Percentiles rank a stretch among this genome's conserved stretches.
These are phyloP conservation scores for Gymnopilus junonius DNA, from an alignment of 768 basidiomycete genomes.

Conservation along the genomic window DNA sequence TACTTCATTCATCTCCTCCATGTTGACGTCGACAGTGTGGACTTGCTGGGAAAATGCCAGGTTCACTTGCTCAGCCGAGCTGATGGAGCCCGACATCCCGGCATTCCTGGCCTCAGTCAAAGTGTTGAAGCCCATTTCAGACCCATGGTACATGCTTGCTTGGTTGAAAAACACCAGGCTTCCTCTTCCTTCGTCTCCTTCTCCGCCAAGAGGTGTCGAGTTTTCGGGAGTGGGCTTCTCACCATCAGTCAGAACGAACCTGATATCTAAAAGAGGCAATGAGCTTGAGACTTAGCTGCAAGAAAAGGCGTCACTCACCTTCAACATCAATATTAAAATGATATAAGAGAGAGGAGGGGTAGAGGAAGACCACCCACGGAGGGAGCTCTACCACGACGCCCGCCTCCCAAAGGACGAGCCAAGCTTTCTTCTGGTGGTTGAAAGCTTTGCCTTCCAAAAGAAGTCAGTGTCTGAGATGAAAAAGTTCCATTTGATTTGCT, in stretches of 20 bases:
- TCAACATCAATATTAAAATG: slow-evolving; percentile 38
- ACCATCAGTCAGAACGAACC: slow-evolving; percentile 20
- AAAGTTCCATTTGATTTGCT: background rate
- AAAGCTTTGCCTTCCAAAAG: slow-evolving; percentile 15
- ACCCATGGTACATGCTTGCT: too few species aligned
- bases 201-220: background rate
- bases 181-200: slow-evolving; percentile 3
- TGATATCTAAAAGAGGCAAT: slow-evolving; percentile 7
- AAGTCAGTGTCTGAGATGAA: background rate
- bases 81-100: too few species aligned
- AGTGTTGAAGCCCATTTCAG: too few species aligned
- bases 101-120: too few species aligned
- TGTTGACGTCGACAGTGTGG: too few species aligned
- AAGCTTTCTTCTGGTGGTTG: slow-evolving; percentile 23
- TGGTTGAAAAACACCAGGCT: too few species aligned
- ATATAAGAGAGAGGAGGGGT: slow-evolving; percentile 36
- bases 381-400: slow-evolving; percentile 36
- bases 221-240: slow-evolving; percentile 23
- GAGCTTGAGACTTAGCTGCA: background rate
- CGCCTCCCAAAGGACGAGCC: slow-evolving; percentile 41
- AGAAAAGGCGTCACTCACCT: slow-evolving; percentile 17
- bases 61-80: too few species aligned
- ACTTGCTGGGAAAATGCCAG: too few species aligned
- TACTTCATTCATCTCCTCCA: too few species aligned
- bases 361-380: slow-evolving; percentile 31